Evolutionary conservation across 768 basidiomycete genomes (phyloP), one percentile per base, ranked within the genome.

Genomic region (Neoboletus brunneissimus): DNA sequence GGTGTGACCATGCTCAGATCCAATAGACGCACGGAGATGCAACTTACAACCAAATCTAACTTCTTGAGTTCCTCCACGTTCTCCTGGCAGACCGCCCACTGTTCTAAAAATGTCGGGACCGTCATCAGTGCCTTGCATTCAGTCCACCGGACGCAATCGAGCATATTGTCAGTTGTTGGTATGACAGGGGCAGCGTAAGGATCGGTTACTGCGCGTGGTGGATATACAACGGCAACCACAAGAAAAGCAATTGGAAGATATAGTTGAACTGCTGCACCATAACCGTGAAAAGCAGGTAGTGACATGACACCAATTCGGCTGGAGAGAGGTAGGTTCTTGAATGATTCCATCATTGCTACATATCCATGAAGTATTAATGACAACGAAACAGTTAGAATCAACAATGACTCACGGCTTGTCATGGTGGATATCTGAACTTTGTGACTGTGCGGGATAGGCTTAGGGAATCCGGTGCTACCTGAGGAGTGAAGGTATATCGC

Each of bases 391-490:
- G 23, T 5, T 8, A 40, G 7, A 40, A 38, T 11, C 1, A 5
- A 40, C 20, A 7, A 22, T 18, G 6, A 59, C 73, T 62, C 54
- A 79, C 77, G 61, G 40, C 70, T 61, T 9, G 55, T 32, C 10
- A 67, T 59, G 68, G 74, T 72, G 23, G 74, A 64, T 3, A 66
- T 23, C 25, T 76, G 44, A 8, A 62, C 54, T 31, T 55, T 62
- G 53, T 74, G 70, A 2, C 67, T 73, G 34, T 72, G 67, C 1
- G 63, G 51, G 23, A 80, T 73, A 18, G 75, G 61, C 51, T 77
- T 80, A 0, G 80, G 79, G 48, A 76, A 69, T 7, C 79, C 79
- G 0, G 80, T 78, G 43, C 77, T 80, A n/a, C 80, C 63, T 4
- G 63, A 64, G 7, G 63, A 64, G 34, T 64, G 63, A 25, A 57